Base-by-base conservation (phyloP, 2,329 filamentous ascomycete species). In the Septoria petroselini region DNA sequence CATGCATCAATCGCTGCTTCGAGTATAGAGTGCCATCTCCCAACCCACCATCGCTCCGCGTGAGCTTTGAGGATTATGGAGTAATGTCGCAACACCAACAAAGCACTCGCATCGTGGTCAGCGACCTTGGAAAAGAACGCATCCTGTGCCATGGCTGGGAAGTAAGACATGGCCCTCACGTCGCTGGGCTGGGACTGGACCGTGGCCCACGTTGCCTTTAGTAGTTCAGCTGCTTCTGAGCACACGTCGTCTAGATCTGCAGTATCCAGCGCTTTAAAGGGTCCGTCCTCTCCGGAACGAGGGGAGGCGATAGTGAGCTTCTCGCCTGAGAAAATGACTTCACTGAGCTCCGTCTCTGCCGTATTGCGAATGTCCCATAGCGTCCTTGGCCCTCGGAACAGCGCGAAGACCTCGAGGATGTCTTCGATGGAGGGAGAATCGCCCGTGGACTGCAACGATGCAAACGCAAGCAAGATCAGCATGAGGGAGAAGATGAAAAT, bases 401-500 rank as follows among this genome's bases (percentile, higher is more conserved):
- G 33, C 4, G 53, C 56, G 44, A 63, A 62, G 8, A 64, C 44
- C 35, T 62, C 54, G 7, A 62, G 41, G 8, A 62, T 54, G n/a
- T 56, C 58, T 41, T 60, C 57, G n/a, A 64, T 35, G 1, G 55
- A 56, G 2, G 58, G 58, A 9, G 50, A 45, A 11, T 41, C 44
- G 17, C 52, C 42, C 9, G 58, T 57, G 11, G 58, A 52, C 5
- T 61, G 58, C 4, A 55, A 50, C 1, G 59, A 58, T 2, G 57
- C 58, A 39, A 63, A 63, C 4, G 61, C 58, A 4, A 64, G 42
- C 9, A 64, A 53, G 11, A 59, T 42, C n/a, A 64, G 43, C 12
- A 64, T 57, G 30, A 61, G 47, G 3, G 54, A 59, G 48, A 63
- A 62, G 2, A 59, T 34, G 48, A 64, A 62, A 17, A 58, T 41